phyloP scores from a whole-genome alignment of 2,329 filamentous ascomycete genomes.

The Aureobasidium namibiae region DNA sequence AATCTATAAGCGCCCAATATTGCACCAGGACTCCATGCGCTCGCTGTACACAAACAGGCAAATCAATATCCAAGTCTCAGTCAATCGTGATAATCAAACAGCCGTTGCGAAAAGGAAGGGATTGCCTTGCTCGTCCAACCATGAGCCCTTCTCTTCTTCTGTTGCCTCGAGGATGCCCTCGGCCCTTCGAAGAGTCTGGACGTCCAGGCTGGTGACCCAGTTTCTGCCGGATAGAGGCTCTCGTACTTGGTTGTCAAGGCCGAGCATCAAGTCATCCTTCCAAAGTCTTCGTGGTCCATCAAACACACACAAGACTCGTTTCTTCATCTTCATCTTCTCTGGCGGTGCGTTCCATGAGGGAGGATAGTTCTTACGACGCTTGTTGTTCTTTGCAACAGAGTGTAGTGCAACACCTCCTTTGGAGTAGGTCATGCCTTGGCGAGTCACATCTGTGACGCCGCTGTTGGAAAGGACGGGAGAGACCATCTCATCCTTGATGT shows the following conservation, averaged over 20 bases:
- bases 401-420: constrained; percentile 59
- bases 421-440: constrained; percentile 67
- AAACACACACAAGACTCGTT: constrained; percentile 88
- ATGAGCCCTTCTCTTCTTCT: constrained; percentile 78
- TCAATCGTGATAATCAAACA: neutral
- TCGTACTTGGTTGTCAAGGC: constrained; percentile 88
- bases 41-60: neutral
- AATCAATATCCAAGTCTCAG: neutral
- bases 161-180: constrained; percentile 73
- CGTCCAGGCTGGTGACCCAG: constrained; percentile 88
- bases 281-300: constrained; percentile 79
- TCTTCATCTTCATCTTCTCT: constrained; percentile 97
- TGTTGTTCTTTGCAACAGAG: constrained; percentile 52
- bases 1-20: neutral
- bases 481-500: constrained; percentile 29
- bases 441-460: constrained; percentile 25
- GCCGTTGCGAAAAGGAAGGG: neutral
- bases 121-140: constrained; percentile 55
- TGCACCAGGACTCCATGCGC: neutral
- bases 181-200: constrained; percentile 82
- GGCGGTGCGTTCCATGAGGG: constrained; percentile 87
- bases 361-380: constrained; percentile 89
- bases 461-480: neutral
- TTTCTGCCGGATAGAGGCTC: constrained; percentile 60
- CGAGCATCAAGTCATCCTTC: constrained; percentile 99